A percentile compares a stretch with the other conserved stretches of the same genome.
Evolutionary conservation across 2,329 filamentous ascomycete genomes (phyloP).

Genomic region (Cryphonectria carpinicola): DNA sequence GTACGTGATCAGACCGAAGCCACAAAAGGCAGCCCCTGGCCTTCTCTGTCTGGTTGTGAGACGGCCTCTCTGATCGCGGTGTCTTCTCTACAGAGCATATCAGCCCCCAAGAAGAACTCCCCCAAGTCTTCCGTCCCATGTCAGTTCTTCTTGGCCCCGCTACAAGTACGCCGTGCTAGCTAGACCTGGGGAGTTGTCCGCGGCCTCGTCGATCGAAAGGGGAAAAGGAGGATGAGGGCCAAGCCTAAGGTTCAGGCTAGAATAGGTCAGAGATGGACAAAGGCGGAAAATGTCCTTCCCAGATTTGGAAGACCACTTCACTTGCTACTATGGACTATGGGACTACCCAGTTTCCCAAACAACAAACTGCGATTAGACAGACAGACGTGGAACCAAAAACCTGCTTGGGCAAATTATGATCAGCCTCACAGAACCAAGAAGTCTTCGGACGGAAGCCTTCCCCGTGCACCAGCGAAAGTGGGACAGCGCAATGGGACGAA

Average conservation of each 20-base stretch:
- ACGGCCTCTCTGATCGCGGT: too few species aligned
- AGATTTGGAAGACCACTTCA: neutral
- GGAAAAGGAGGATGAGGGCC: neutral
- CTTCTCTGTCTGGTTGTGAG: neutral
- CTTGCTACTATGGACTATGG: neutral
- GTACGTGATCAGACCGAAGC: neutral
- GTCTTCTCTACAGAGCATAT: neutral
- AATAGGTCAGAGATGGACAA: neutral
- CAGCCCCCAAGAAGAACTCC: too few species aligned
- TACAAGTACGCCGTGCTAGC: neutral
- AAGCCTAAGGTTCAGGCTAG: neutral
- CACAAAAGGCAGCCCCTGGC: neutral
- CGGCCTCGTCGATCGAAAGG: neutral
- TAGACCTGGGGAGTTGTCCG: neutral
- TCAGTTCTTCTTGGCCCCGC: neutral
- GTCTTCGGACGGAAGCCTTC: neutral
- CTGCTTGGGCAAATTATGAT: neutral
- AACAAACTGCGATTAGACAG: too few species aligned
- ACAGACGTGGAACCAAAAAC: neutral
- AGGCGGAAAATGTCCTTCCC: neutral
- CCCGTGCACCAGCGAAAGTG: neutral
- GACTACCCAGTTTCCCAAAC: neutral
- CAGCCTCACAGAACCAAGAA: neutral
- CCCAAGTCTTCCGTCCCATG: neutral
- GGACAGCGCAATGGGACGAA: neutral